Evolutionary conservation across 306 rosid species (phyloP), one percentile per base, ranked within the genome.

Genomic region (apple (Malus domestica)): DNA sequence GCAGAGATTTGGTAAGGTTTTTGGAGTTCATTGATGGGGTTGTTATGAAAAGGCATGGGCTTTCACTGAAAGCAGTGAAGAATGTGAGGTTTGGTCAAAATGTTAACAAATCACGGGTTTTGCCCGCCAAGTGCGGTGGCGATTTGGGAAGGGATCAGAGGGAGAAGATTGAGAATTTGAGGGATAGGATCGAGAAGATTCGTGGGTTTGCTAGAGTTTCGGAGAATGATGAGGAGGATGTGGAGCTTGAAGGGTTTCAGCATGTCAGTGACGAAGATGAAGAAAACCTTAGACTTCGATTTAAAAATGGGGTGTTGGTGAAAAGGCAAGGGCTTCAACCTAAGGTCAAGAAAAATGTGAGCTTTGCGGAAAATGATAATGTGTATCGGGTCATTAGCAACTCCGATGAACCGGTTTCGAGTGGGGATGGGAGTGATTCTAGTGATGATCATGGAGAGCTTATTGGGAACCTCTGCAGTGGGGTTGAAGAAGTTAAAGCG

Each of bases 131-230:
- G 45, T 30, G 11, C 54, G 74, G 11, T 64, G 67, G 74, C 58
- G 74, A 59, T 59, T 71, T 30, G 71, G 83, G 68, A 67, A 81
- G 64, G 71, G 91, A 84, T 76, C 90, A 84, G 77, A 83, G 76
- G 68, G 83, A 88, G 75, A 60, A 74, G 73, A 73, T 92, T 74
- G 89, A 88, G 80, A 88, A 88, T 68, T 83, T 96, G 85, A 86
- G 82, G 88, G 87, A 82, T 3, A 92, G 97, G 80, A 90, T 90
- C 65, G 96, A 96, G 81, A 92, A 74, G 79, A 91, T 90, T 71
- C 82, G 88, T 29, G 85, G 73, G 74, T 79, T 88, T 79, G 82
- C 88, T 42, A 82, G 81, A 76, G 63, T 77, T 84, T 81, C 80
- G 62, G 87, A 77, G 23, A 83, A 82, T 78, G 85, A 80, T 55